Evolutionary conservation across 2,329 filamentous ascomycete genomes (phyloP).

Genomic region (Fusarium buxicola): DNA sequence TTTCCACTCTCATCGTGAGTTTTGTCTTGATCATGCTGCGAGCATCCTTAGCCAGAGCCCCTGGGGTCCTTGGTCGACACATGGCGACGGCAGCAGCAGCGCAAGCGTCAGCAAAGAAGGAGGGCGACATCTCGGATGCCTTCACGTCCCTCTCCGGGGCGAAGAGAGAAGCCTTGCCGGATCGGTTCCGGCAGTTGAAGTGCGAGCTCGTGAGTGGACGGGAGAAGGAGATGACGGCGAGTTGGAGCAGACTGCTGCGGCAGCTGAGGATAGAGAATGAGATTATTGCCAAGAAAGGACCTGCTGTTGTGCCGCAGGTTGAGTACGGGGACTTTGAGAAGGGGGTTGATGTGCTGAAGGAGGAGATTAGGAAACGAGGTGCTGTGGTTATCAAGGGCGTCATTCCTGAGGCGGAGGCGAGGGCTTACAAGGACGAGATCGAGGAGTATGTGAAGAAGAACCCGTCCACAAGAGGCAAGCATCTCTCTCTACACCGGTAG

Average conservation of each 20-base stretch:
- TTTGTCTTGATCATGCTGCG: slow-evolving; percentile 36
- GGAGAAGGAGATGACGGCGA: slow-evolving; percentile 59
- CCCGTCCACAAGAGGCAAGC: slow-evolving; percentile 64
- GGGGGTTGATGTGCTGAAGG: slow-evolving; percentile 51
- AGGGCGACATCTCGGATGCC: slow-evolving; percentile 71
- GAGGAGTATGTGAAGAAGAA: slow-evolving; percentile 75
- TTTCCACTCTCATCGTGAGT: background rate
- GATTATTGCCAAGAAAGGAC: slow-evolving; percentile 57
- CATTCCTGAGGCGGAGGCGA: slow-evolving; percentile 70
- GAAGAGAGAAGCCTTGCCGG: slow-evolving; percentile 60
- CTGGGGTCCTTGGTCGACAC: slow-evolving; percentile 25
- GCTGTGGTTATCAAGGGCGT: slow-evolving; percentile 74
- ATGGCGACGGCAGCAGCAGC: slow-evolving; percentile 31
- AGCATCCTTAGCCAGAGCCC: slow-evolving; percentile 29
- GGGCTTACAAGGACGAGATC: slow-evolving; percentile 72
- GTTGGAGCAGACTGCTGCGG: slow-evolving; percentile 62
- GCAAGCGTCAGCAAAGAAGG: slow-evolving; percentile 56
- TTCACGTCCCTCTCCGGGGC: slow-evolving; percentile 69
- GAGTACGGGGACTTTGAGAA: slow-evolving; percentile 59
- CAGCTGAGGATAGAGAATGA: slow-evolving; percentile 61
- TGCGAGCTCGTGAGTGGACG: slow-evolving; percentile 61
- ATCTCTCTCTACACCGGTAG: background rate
- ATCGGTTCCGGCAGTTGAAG: slow-evolving; percentile 68
- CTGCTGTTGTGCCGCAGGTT: slow-evolving; percentile 64
- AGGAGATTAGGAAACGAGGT: slow-evolving; percentile 70